Evolutionary conservation across 805 yeast genomes (phyloP), one percentile per base, ranked within the genome.

Genomic region (Ogataea sp.): DNA sequence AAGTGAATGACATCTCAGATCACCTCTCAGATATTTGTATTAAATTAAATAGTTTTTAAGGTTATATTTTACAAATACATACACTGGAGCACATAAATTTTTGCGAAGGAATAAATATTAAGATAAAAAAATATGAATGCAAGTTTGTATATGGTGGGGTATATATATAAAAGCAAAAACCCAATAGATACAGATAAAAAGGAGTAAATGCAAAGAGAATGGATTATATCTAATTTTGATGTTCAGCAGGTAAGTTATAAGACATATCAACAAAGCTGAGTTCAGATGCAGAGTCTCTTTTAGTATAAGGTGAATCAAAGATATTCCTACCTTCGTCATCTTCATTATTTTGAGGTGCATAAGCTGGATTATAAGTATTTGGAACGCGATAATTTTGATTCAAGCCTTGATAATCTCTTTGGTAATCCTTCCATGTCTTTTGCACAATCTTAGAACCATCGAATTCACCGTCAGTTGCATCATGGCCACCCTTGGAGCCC

Each of bases 381-480:
- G 58, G 54, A 23, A 58, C 46, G 20, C 39, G 40, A 20, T 18
- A 18, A 2, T 41, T 46, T 10, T 23, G 17, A 7, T 42, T 44
- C 25, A 43, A 25, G 3, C 55, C 58, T 11, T 43, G 23, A 26
- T 79, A 57, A 25, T 83, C 87, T 48, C 84, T 68, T 60, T 89
- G 97, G 67, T 77, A 88, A 48, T 93, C 97, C 56, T 86, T 76
- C 98, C 98, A 93, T 43, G 90, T 72, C 70, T 82, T 85, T 90
- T 90, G 89, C 37, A 75, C 75, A 56, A 93, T 93, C 53, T 76
- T 76, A 1, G 94, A 78, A n/a, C 93, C 84, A 59, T 90, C 97
- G 57, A 90, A 93, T 45, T 79, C 81, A 50, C 97, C 97, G 33
- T 75, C 83, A 18, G 50, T 70, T 20, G 70, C 83, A 34, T 77